Conservation (phyloP, 2,329 filamentous ascomycete genomes). For the Torrubiella hemipterigena region DNA sequence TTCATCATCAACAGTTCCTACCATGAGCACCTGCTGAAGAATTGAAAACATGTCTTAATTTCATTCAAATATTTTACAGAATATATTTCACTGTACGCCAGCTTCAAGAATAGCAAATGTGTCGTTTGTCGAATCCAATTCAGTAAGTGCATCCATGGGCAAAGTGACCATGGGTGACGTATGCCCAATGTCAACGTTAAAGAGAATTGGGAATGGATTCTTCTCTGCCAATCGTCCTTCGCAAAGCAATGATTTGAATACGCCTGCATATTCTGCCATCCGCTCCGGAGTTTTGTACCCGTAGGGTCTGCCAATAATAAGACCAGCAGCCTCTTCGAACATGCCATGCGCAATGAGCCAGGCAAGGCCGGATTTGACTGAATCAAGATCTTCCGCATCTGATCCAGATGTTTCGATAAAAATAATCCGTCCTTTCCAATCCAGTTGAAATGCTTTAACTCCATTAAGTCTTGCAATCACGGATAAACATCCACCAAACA, state of each 20-base stretch:
- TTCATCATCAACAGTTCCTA: too few species aligned
- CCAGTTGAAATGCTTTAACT: conserved; percentile 13
- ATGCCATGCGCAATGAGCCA: conserved; percentile 23
- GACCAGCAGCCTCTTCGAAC: conserved; percentile 20
- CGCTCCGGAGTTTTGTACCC: conserved; percentile 18
- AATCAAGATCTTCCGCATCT: conserved; percentile 11
- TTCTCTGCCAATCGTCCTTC: conserved; percentile 12
- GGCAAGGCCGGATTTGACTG: conserved; percentile 17
- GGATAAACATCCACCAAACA: conserved; percentile 26
- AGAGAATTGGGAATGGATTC: conserved; percentile 20
- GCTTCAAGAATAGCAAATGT: not conserved
- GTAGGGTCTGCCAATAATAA: conserved; percentile 23
- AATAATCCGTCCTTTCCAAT: conserved; percentile 18
- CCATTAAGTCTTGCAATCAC: conserved; percentile 19
- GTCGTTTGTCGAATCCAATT: conserved; percentile 19
- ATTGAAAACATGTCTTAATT: too few species aligned
- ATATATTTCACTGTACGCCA: too few species aligned
- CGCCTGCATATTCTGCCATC: conserved; percentile 12
- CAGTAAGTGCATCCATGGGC: conserved; percentile 17
- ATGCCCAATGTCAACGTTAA: conserved; percentile 24
- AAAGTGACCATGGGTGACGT: conserved; percentile 23
- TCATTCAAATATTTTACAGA: too few species aligned
- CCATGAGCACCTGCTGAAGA: too few species aligned
- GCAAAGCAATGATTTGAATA: conserved; percentile 14
- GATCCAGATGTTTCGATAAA: conserved; percentile 22